These are phyloP conservation scores for Penicillium sp. DNA, from an alignment of 2,329 filamentous ascomycete genomes.

Conservation along the genomic window DNA sequence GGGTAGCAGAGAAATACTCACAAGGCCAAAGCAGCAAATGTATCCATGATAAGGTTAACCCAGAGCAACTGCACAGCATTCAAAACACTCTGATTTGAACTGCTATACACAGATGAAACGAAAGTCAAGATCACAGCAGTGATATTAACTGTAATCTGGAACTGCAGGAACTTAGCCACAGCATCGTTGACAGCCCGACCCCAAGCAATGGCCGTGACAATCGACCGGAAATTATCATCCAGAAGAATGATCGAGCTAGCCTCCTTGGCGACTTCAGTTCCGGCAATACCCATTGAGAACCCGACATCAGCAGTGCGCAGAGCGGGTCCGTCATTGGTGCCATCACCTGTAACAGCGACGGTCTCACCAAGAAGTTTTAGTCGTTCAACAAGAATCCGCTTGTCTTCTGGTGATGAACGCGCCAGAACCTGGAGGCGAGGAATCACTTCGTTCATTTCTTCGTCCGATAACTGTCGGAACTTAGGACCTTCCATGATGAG, in stretches of 20 bases:
- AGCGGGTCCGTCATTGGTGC: conserved; percentile 67
- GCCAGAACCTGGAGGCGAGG: conserved; percentile 64
- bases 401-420: conserved; percentile 67
- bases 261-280: conserved; percentile 68
- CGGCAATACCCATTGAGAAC: conserved; percentile 68
- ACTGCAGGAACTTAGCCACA: conserved; percentile 67
- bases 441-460: conserved; percentile 60
- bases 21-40: conserved; percentile 83
- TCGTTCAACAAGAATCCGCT: conserved; percentile 62
- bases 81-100: conserved; percentile 70
- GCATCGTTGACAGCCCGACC: conserved; percentile 69
- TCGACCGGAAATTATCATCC: conserved; percentile 66
- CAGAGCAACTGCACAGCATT: conserved; percentile 90
- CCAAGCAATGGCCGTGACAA: conserved; percentile 68
- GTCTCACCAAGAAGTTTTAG: conserved; percentile 65
- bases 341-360: conserved; percentile 65
- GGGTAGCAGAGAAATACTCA: conserved; percentile 13
- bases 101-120: conserved; percentile 76
- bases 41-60: conserved; percentile 98
- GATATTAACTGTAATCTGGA: conserved; percentile 77
- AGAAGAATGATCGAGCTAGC: conserved; percentile 68
- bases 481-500: conserved; percentile 69
- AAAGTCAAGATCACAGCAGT: conserved; percentile 88
- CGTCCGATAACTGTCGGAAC: conserved; percentile 63
- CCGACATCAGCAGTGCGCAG: conserved; percentile 67